phyloP scores from a whole-genome alignment of 257 asterid species.

The Solanum lycopersicoides region DNA sequence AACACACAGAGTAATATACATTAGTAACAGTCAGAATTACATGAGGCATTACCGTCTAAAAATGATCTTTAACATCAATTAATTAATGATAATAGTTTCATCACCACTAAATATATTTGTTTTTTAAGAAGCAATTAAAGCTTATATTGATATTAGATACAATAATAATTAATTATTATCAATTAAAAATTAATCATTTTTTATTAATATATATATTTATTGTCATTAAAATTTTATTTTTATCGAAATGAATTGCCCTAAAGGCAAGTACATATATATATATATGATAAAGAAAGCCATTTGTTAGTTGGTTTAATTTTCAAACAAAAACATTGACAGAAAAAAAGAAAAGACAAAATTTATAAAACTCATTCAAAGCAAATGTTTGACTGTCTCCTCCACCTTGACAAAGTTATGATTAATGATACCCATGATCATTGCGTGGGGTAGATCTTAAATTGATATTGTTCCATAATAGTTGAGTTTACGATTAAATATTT shows the following conservation, averaged over 20 bases:
- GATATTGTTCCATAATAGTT: too few relatives aligned
- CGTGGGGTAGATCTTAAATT: background rate
- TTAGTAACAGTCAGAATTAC: background rate
- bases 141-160: rapidly evolving
- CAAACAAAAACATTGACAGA: background rate
- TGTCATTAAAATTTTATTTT: too few relatives aligned
- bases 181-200: too few relatives aligned
- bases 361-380: background rate
- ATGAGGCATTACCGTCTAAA: background rate
- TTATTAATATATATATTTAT: too few relatives aligned
- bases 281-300: background rate
- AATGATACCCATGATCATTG: background rate
- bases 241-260: background rate
- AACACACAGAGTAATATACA: too few relatives aligned
- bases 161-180: too few relatives aligned
- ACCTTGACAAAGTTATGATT: background rate
- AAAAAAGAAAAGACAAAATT: background rate
- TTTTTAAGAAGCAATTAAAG: too few relatives aligned
- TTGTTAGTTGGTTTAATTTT: background rate
- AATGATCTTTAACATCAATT: too few relatives aligned
- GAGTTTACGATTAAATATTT: too few relatives aligned
- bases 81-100: too few relatives aligned
- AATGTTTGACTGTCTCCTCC: background rate
- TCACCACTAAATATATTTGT: too few relatives aligned
- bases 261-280: background rate